Evolutionary conservation across 2,329 filamentous ascomycete species (phyloP).

Genomic region (Aureobasidium lini): DNA sequence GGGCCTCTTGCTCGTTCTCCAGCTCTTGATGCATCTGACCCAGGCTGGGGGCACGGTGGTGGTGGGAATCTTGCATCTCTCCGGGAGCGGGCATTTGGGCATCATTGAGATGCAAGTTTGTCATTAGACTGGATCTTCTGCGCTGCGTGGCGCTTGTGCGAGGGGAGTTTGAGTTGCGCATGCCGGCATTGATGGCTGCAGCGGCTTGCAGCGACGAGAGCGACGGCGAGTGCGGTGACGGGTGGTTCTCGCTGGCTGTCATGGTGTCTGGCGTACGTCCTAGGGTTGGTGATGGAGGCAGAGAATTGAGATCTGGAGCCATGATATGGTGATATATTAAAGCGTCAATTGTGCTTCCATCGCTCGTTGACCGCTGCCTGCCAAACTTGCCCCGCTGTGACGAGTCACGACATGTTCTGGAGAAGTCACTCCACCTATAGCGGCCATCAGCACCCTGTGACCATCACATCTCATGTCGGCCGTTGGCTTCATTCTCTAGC

Average conservation of each 20-base stretch:
- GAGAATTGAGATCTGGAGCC: conserved; percentile 54
- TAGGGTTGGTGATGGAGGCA: conserved; percentile 42
- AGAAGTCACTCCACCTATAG: not conserved
- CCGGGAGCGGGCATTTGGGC: conserved; percentile 59
- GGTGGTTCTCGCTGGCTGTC: conserved; percentile 31
- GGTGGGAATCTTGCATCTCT: conserved; percentile 51
- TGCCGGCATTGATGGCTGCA: conserved; percentile 63
- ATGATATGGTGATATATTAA: conserved; percentile 34
- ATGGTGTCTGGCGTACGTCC: not conserved
- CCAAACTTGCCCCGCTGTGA: not conserved
- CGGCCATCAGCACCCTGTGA: not conserved
- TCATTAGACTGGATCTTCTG: conserved; percentile 61
- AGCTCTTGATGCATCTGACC: conserved; percentile 73
- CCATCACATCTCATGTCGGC: not conserved
- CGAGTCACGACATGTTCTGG: not conserved
- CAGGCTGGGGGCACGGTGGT: conserved; percentile 61
- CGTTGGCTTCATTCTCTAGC: not conserved
- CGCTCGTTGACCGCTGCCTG: not conserved
- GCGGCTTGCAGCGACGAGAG: conserved; percentile 65
- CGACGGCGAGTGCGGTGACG: conserved; percentile 56
- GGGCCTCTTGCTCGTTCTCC: conserved; percentile 70
- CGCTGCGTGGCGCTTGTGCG: conserved; percentile 9
- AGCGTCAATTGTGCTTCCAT: not conserved
- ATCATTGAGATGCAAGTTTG: conserved; percentile 69
- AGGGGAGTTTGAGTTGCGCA: conserved; percentile 13